Evolutionary conservation across 2,329 filamentous ascomycete species (phyloP).

Genomic region (Exophiala bonariae): DNA sequence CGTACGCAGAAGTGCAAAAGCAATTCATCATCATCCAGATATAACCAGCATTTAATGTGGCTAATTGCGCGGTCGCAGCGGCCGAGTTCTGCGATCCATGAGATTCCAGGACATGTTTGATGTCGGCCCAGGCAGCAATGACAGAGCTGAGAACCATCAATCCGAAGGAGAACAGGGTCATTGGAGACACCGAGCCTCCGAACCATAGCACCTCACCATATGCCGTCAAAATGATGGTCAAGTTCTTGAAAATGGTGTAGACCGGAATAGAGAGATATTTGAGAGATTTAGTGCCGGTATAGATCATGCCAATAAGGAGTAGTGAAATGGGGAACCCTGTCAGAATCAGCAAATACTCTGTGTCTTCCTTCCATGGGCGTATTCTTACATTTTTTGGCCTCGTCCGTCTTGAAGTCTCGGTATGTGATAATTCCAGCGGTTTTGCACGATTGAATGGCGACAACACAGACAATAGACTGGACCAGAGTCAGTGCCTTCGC

Average conservation of each 20-base stretch:
- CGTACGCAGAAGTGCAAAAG: slow-evolving; percentile 85
- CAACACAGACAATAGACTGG: slow-evolving; percentile 85
- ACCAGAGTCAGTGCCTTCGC: slow-evolving; percentile 13
- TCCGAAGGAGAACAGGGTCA: slow-evolving; percentile 89
- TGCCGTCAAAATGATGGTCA: slow-evolving; percentile 97
- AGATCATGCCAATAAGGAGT: slow-evolving; percentile 98
- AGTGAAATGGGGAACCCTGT: slow-evolving; percentile 94
- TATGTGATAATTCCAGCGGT: slow-evolving; percentile 78
- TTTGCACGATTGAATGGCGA: slow-evolving; percentile 81
- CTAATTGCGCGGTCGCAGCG: slow-evolving; percentile 73
- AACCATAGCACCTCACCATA: slow-evolving; percentile 99
- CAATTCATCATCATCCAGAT: slow-evolving; percentile 98
- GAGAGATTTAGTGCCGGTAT: slow-evolving; percentile 92
- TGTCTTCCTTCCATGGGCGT: too few relatives aligned
- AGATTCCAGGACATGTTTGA: slow-evolving; percentile 75
- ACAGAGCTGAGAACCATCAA: slow-evolving; percentile 95
- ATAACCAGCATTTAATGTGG: slow-evolving; percentile 90
- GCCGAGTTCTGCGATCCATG: slow-evolving; percentile 50
- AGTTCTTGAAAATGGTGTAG: slow-evolving; percentile 99
- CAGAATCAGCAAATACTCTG: slow-evolving; percentile 14
- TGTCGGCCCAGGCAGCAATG: slow-evolving; percentile 95
- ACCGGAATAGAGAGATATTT: slow-evolving; percentile 97
- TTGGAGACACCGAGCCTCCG: slow-evolving; percentile 82
- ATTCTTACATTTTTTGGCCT: slow-evolving; percentile 85
- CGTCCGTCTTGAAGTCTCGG: slow-evolving; percentile 79